Conservation (phyloP, 495 filamentous ascomycete genomes). For the Neurospora sublineolata region DNA sequence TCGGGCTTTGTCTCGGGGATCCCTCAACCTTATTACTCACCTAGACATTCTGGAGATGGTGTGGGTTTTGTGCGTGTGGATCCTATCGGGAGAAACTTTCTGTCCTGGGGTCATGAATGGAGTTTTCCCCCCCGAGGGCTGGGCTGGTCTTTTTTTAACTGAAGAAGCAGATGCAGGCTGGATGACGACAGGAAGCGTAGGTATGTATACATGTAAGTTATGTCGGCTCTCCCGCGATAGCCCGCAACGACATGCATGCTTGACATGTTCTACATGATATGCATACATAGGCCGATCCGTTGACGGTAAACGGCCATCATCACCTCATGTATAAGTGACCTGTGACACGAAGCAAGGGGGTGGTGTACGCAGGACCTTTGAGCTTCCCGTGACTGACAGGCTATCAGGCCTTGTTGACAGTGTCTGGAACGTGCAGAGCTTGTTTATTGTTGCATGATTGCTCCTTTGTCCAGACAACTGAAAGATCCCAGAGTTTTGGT, state of each 20-base stretch:
- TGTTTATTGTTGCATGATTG: conserved; percentile 2
- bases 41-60: not conserved
- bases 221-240: not conserved
- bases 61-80: not conserved
- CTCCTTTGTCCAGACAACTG: not conserved
- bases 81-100: not conserved
- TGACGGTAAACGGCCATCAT: not conserved
- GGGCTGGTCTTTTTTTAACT: not conserved
- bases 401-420: not conserved
- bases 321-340: not conserved
- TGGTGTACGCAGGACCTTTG: not conserved
- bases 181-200: not conserved
- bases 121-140: not conserved
- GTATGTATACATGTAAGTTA: not conserved
- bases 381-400: not conserved
- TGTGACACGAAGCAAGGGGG: not conserved
- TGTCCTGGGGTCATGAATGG: not conserved
- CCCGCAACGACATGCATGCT: not conserved
- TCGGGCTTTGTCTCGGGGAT: not conserved
- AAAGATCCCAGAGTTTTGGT: conserved; percentile 5
- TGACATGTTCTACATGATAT: not conserved
- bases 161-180: not conserved
- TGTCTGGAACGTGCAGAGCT: not conserved
- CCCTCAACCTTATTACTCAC: not conserved
- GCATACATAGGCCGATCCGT: not conserved